Evolutionary conservation across 2,329 filamentous ascomycete species (phyloP).

Genomic region (Xylariaceae sp.): DNA sequence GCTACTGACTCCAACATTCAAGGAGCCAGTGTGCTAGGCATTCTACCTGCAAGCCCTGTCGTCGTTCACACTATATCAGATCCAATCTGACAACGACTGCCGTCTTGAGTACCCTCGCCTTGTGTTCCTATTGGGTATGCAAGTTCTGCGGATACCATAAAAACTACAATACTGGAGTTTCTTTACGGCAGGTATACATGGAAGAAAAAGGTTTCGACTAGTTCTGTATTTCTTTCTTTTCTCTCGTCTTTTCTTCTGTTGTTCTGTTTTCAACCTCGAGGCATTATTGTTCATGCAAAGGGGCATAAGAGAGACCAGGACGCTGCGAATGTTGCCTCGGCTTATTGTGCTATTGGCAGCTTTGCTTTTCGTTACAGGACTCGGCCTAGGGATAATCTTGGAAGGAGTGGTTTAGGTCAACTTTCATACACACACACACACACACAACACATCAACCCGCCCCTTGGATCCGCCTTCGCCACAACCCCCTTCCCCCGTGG

Average conservation of each 20-base stretch:
- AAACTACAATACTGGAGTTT: slow-evolving; percentile 42
- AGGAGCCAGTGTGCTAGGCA: slow-evolving; percentile 31
- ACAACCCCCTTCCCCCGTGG: slow-evolving; percentile 36
- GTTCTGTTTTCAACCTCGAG: slow-evolving; percentile 22
- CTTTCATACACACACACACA: slow-evolving; percentile 23
- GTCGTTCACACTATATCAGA: slow-evolving; percentile 25
- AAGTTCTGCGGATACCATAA: slow-evolving; percentile 40
- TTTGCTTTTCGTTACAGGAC: slow-evolving; percentile 31
- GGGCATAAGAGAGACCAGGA: slow-evolving; percentile 25
- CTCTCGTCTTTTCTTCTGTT: slow-evolving; percentile 28
- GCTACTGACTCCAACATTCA: slow-evolving; percentile 36
- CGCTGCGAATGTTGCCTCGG: slow-evolving; percentile 31
- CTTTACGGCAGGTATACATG: slow-evolving; percentile 43
- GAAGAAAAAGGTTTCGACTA: slow-evolving; percentile 43
- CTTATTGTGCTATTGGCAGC: slow-evolving; percentile 27
- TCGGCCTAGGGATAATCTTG: slow-evolving; percentile 30
- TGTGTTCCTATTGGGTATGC: slow-evolving; percentile 38
- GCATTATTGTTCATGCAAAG: slow-evolving; percentile 24
- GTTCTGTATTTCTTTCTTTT: slow-evolving; percentile 31
- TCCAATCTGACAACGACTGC: slow-evolving; percentile 26
- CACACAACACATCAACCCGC: slow-evolving; percentile 25
- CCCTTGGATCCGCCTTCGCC: slow-evolving; percentile 37
- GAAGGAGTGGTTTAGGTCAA: slow-evolving; percentile 35
- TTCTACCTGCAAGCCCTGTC: slow-evolving; percentile 20
- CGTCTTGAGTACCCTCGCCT: slow-evolving; percentile 32